Percentiles rank a stretch among this genome's conserved stretches.
These are phyloP conservation scores for Xylaria scruposa DNA, from an alignment of 495 filamentous ascomycete species.

Conservation along the genomic window DNA sequence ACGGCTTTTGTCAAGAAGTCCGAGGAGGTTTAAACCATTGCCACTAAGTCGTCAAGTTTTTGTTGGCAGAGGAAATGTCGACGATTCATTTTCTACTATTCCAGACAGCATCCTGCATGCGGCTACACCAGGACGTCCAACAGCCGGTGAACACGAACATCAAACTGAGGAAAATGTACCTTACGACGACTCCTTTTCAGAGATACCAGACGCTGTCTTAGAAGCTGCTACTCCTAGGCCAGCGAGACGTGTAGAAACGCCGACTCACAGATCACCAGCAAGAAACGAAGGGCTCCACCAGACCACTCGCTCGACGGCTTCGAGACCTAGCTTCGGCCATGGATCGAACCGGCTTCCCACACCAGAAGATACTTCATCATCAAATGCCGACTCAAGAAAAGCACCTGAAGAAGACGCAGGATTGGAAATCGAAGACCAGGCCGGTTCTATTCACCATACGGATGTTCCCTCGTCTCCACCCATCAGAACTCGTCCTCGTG, in stretches of 20 bases:
- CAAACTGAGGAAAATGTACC: slow-evolving; percentile 34
- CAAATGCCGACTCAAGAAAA: slow-evolving; percentile 42
- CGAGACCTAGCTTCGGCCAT: slow-evolving; percentile 42
- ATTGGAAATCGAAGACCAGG: slow-evolving; percentile 16
- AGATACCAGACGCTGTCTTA: slow-evolving; percentile 54
- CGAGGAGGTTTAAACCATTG: slow-evolving; percentile 31
- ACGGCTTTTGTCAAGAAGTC: slow-evolving; percentile 30
- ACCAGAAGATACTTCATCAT: slow-evolving; percentile 62
- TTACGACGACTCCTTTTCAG: slow-evolving; percentile 62
- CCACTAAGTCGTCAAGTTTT: slow-evolving; percentile 37
- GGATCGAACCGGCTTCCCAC: slow-evolving; percentile 56
- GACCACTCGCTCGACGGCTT: slow-evolving; percentile 23
- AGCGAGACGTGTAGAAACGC: slow-evolving; percentile 18
- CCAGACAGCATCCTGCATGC: slow-evolving; percentile 40
- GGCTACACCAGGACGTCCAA: slow-evolving; percentile 38
- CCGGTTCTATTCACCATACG: slow-evolving; percentile 24
- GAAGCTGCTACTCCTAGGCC: slow-evolving; percentile 56
- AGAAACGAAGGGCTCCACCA: slow-evolving; percentile 11
- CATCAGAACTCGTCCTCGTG: slow-evolving; percentile 35
- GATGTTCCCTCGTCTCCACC: slow-evolving; percentile 39
- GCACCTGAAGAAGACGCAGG: slow-evolving; percentile 31
- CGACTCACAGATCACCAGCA: not conserved
- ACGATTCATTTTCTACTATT: slow-evolving; percentile 42
- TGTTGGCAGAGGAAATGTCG: slow-evolving; percentile 33
- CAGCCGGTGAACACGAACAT: slow-evolving; percentile 18